A percentile compares a stretch with the other conserved stretches of the same genome.
Evolutionary conservation across 495 filamentous ascomycete species (phyloP).

Genomic region (Xylaria grammica): DNA sequence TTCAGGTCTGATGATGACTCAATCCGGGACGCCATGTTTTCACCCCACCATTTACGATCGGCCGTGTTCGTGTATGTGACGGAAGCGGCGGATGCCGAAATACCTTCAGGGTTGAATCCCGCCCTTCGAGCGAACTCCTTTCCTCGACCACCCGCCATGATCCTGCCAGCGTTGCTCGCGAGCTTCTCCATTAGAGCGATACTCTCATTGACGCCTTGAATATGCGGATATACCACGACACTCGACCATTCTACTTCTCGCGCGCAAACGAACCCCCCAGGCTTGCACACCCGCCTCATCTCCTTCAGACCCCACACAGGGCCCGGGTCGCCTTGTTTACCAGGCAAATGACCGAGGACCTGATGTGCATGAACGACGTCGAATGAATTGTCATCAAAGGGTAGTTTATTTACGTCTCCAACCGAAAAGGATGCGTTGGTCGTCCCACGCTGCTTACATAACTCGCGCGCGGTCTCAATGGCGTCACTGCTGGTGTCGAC

Average conservation of each 20-base stretch:
- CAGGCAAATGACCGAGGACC: conserved; percentile 45
- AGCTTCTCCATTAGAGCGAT: conserved; percentile 2
- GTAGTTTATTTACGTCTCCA: conserved; percentile 49
- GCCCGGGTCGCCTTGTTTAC: conserved; percentile 25
- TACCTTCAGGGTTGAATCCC: conserved; percentile 7
- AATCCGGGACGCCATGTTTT: conserved; percentile 16
- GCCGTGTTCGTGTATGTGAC: conserved; percentile 18
- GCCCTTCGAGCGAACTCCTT: conserved; percentile 19
- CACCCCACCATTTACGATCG: conserved; percentile 11
- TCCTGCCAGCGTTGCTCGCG: not conserved
- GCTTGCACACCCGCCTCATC: conserved; percentile 50
- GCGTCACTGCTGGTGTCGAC: conserved; percentile 35
- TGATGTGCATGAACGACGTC: conserved; percentile 57
- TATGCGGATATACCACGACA: conserved; percentile 1
- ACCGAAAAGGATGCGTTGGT: conserved; percentile 52
- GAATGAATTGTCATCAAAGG: conserved; percentile 55
- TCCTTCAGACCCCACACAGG: conserved; percentile 45
- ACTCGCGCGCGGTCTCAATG: conserved; percentile 30
- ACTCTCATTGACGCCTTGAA: not conserved
- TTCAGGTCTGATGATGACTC: conserved; percentile 7
- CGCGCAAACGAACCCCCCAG: conserved; percentile 47
- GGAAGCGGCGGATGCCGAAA: conserved; percentile 18
- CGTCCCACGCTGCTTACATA: conserved; percentile 37
- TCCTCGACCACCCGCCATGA: conserved; percentile 8
- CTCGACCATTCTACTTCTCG: conserved; percentile 44